Base-by-base conservation (phyloP, 2,329 filamentous ascomycete genomes). In the Botryosphaeria dothidea region DNA sequence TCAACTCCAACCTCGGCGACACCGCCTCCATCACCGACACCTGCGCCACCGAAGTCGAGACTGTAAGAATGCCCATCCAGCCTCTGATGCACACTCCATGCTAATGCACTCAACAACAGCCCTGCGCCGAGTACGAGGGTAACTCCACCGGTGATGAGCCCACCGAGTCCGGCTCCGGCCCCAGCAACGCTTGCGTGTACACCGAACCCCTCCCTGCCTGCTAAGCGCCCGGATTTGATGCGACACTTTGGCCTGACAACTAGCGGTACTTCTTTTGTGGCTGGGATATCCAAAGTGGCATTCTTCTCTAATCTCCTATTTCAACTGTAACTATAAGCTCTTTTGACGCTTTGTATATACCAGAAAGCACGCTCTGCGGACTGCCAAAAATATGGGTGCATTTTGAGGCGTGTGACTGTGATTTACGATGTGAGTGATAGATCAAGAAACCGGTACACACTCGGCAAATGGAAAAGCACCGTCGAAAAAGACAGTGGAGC, bases 1-100 rank as follows among this genome's bases (percentile, higher is more conserved):
- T 64, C 38, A 64, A 64, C 41, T 74, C 74, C 52, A 84, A 83
- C 77, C 82, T 79, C 54, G 81, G 80, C 19, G 82, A 66, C 74
- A 81, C 58, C 4, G 58, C 58, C 45, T 51, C 58, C 45, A 49
- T 62, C 58, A 15, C 65, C 63, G 61, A 52, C 48, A 56, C 48
- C n/a, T 64, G 61, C 68, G 73, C 71, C 54, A 72, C 72, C 27
- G 67, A 66, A 17, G 74, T 79, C 63, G 73, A 76, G 69, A 69
- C 68, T 34, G 72, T 77, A 69, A 76, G 75, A 70, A 69, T 72
- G 4, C 51, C 8, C 17, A 3, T 31, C 17, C 7, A 2, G 13
- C 1, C 21, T 27, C 3, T 19, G 8, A 23, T 9, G 36, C 36
- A 29, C 1, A 31, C 54, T 17, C 3, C 27, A 15, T 8, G 2